Percentiles rank a stretch among this genome's conserved stretches.
Conservation (phyloP, 768 basidiomycete genomes). For the Russula griseocarnosa region DNA sequence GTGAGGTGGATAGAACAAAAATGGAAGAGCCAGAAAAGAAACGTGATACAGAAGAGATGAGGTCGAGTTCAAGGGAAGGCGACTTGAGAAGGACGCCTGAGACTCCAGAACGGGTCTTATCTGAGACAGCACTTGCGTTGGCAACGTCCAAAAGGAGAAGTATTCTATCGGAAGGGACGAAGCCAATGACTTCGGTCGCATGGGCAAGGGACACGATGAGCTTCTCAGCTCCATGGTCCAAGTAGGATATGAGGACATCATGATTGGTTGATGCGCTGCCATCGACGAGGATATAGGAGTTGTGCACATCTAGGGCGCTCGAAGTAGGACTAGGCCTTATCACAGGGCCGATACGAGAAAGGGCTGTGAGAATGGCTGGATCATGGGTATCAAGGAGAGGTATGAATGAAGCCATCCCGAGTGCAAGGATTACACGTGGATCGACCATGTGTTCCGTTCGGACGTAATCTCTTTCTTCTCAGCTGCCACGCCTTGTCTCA, state of each 20-base stretch:
- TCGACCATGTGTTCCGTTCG: not conserved
- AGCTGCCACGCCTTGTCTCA: not conserved
- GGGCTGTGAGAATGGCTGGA: constrained; percentile 51
- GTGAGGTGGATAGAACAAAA: constrained; percentile 52
- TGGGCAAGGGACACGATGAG: constrained; percentile 67
- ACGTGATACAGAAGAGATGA: constrained; percentile 69
- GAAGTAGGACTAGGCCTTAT: constrained; percentile 45
- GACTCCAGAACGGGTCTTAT: constrained; percentile 66
- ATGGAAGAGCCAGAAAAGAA: constrained; percentile 66
- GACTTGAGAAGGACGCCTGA: constrained; percentile 81
- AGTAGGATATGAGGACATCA: constrained; percentile 57
- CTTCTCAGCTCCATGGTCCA: constrained; percentile 79
- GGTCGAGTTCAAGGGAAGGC: constrained; percentile 63
- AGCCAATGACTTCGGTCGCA: constrained; percentile 62
- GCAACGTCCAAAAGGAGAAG: constrained; percentile 71
- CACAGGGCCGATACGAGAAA: constrained; percentile 75
- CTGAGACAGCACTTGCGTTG: constrained; percentile 69
- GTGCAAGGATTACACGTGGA: not conserved
- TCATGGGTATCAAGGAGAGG: constrained; percentile 44
- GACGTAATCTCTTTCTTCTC: not conserved
- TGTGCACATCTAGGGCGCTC: constrained; percentile 32
- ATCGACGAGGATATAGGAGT: constrained; percentile 55
- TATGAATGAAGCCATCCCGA: constrained; percentile 33
- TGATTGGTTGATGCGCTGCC: constrained; percentile 42
- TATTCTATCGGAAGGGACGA: constrained; percentile 67